phyloP scores from a whole-genome alignment of 495 filamentous ascomycete genomes.

The Aspergillus mulundensis region DNA sequence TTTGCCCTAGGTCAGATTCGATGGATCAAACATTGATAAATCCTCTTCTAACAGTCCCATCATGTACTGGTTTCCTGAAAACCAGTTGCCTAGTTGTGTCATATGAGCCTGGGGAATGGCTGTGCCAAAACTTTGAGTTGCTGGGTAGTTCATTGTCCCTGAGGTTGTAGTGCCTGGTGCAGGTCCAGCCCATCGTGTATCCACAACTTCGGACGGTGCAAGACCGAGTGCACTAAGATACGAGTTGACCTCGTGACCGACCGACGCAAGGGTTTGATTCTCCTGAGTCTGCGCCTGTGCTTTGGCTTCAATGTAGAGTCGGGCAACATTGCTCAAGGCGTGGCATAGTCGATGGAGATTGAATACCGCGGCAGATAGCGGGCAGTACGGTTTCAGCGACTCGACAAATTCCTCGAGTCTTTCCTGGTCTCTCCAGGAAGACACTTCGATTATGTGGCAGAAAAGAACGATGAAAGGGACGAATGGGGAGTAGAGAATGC shows the following conservation, averaged over 20 bases:
- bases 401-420: constrained; percentile 54
- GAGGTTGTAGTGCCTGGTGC: constrained; percentile 11
- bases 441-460: constrained; percentile 58
- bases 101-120: constrained; percentile 26
- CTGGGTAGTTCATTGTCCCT: constrained; percentile 10
- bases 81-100: constrained; percentile 60
- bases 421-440: constrained; percentile 41
- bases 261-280: constrained; percentile 42
- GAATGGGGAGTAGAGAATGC: constrained; percentile 61
- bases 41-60: constrained; percentile 61
- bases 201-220: constrained; percentile 39
- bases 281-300: constrained; percentile 38
- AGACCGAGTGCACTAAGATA: constrained; percentile 62
- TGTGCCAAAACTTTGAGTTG: background rate
- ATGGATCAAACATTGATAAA: constrained; percentile 47
- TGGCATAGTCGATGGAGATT: constrained; percentile 59
- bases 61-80: constrained; percentile 62
- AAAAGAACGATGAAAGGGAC: constrained; percentile 68
- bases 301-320: constrained; percentile 59
- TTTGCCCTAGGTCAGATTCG: background rate
- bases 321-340: constrained; percentile 57
- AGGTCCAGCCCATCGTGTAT: constrained; percentile 11
- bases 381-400: constrained; percentile 49
- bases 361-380: constrained; percentile 51
- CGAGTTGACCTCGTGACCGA: constrained; percentile 59